A percentile compares a stretch with the other conserved stretches of the same genome.
Evolutionary conservation across 2,329 filamentous ascomycete genomes (phyloP).

Genomic region (Fulvia fulva): DNA sequence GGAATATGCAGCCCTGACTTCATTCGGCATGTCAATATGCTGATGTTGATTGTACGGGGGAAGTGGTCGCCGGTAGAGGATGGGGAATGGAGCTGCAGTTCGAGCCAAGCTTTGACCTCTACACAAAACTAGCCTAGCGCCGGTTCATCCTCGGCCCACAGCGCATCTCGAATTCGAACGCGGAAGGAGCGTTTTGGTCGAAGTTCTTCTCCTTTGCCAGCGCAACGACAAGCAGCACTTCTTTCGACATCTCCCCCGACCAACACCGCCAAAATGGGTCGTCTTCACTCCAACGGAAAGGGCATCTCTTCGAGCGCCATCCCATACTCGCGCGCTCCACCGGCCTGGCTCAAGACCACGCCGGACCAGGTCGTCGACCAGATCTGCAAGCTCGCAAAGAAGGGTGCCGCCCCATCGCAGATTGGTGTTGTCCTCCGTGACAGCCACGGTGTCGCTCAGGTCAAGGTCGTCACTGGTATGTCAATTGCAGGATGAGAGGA

Average conservation of each 20-base stretch:
- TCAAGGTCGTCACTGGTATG: constrained; percentile 95
- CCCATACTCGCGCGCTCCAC: constrained; percentile 91
- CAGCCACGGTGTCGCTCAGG: constrained; percentile 95
- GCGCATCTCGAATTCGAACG: not conserved
- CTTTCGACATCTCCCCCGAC: constrained; percentile 20
- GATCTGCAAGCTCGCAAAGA: constrained; percentile 98
- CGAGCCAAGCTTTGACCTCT: not conserved
- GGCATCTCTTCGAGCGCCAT: constrained; percentile 94
- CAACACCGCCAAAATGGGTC: constrained; percentile 68
- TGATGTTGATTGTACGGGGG: too few species aligned
- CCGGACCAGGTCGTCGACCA: constrained; percentile 98
- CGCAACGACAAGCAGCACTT: not conserved
- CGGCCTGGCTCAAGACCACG: constrained; percentile 97
- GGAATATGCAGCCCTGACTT: too few species aligned
- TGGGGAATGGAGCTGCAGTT: not conserved
- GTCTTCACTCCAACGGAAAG: constrained; percentile 99
- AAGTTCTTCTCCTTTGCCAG: not conserved
- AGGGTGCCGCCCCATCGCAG: constrained; percentile 97
- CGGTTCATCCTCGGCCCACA: not conserved
- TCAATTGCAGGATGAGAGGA: constrained; percentile 2
- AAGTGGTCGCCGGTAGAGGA: too few species aligned
- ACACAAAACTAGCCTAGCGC: not conserved
- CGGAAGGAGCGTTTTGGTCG: not conserved
- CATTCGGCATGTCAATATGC: too few species aligned
- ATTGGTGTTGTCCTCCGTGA: constrained; percentile 99